These are phyloP conservation scores for Paraphaeosphaeria minitans DNA, from an alignment of 2,329 filamentous ascomycete species.

Conservation along the genomic window DNA sequence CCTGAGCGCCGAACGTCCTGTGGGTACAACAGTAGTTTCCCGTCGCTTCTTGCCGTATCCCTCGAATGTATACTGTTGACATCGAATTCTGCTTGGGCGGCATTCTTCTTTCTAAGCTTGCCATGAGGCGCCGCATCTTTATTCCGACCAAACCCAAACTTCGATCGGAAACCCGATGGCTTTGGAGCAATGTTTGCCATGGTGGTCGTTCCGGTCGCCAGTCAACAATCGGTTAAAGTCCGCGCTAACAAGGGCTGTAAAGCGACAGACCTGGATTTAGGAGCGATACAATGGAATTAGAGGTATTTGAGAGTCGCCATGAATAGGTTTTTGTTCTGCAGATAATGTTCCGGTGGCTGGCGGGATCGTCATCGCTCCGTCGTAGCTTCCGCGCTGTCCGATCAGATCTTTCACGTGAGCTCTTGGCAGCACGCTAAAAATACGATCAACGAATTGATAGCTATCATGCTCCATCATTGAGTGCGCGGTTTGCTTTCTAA, in stretches of 20 bases:
- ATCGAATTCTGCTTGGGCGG: background rate
- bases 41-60: background rate
- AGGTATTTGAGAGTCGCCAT: background rate
- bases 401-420: slow-evolving; percentile 1
- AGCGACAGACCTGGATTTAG: background rate
- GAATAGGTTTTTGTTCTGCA: background rate
- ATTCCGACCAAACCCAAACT: slow-evolving; percentile 9
- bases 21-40: background rate
- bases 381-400: slow-evolving; percentile 2
- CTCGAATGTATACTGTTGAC: slow-evolving; percentile 4
- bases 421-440: slow-evolving; percentile 6
- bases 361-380: slow-evolving; percentile 6
- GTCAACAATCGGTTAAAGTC: background rate
- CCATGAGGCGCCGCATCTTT: slow-evolving; percentile 7
- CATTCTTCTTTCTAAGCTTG: slow-evolving; percentile 14
- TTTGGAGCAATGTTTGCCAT: slow-evolving; percentile 12
- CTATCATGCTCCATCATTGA: background rate
- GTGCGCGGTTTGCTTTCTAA: background rate
- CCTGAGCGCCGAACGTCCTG: background rate
- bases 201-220: background rate
- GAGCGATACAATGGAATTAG: background rate
- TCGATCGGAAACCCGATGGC: slow-evolving; percentile 9
- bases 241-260: background rate
- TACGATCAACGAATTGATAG: background rate
- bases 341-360: background rate